Evolutionary conservation across 495 filamentous ascomycete genomes (phyloP).

Genomic region (Daldinia decipiens): DNA sequence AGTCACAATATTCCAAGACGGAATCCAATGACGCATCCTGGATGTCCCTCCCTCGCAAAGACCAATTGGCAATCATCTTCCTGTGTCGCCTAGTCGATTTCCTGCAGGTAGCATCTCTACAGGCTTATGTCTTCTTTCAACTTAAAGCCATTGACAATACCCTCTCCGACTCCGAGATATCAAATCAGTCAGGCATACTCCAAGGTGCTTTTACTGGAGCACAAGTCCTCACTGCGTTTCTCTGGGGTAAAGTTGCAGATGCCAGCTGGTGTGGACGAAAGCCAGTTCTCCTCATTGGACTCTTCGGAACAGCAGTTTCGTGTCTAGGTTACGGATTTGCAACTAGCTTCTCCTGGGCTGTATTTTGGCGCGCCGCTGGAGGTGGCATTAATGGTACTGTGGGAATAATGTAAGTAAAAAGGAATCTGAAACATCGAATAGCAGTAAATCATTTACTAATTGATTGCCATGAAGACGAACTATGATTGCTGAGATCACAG

Average conservation of each 20-base stretch:
- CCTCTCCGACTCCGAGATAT: conserved; percentile 70
- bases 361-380: conserved; percentile 71
- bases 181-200: conserved; percentile 74
- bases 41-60: conserved; percentile 55
- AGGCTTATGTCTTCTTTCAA: conserved; percentile 74
- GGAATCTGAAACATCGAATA: background rate
- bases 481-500: conserved; percentile 76
- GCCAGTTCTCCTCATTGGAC: conserved; percentile 71
- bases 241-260: conserved; percentile 78
- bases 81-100: conserved; percentile 62
- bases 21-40: conserved; percentile 39
- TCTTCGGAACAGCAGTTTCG: conserved; percentile 70
- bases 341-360: conserved; percentile 68
- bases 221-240: conserved; percentile 78
- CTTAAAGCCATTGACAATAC: conserved; percentile 68
- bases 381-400: conserved; percentile 78
- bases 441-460: background rate
- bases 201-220: conserved; percentile 75
- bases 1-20: conserved; percentile 19
- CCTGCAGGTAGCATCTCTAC: conserved; percentile 57
- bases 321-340: conserved; percentile 78
- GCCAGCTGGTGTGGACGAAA: conserved; percentile 72
- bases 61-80: conserved; percentile 59
- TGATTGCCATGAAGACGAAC: conserved; percentile 56
- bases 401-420: conserved; percentile 64